Evolutionary conservation across 495 filamentous ascomycete genomes (phyloP).

Genomic region (Cenococcum geophilum): DNA sequence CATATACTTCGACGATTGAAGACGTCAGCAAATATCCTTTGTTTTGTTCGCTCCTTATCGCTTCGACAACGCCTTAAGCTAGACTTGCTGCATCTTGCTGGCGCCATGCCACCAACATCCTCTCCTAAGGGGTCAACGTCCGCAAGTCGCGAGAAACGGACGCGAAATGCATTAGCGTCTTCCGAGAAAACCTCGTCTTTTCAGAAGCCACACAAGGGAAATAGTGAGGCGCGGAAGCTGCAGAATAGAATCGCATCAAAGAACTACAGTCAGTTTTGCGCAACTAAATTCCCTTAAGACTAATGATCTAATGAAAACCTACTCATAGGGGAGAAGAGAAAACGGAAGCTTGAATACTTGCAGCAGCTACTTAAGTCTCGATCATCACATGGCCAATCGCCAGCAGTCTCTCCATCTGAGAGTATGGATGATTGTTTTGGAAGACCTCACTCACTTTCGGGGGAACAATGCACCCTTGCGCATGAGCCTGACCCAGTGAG

Average conservation of each 20-base stretch:
- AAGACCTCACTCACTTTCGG: neutral
- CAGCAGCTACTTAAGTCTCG: neutral
- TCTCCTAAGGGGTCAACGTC: neutral
- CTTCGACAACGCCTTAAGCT: neutral
- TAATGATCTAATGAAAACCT: neutral
- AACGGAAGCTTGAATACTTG: constrained; percentile 2
- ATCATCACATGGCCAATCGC: neutral
- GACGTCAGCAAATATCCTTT: neutral
- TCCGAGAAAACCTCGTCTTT: neutral
- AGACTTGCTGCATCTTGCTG: neutral
- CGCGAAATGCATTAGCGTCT: neutral
- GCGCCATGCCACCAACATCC: neutral
- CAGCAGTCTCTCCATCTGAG: neutral
- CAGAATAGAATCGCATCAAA: constrained; percentile 3
- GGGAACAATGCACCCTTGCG: neutral
- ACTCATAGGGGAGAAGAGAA: neutral
- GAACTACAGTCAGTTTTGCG: neutral
- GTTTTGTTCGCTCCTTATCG: neutral
- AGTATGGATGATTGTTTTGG: neutral
- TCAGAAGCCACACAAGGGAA: neutral
- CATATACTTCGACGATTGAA: neutral
- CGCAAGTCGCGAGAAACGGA: neutral
- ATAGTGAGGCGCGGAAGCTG: constrained; percentile 2
- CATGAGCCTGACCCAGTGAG: neutral
- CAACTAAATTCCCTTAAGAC: neutral